Evolutionary conservation across 495 filamentous ascomycete genomes (phyloP).

Genomic region (Trichoderma orchidacearum): DNA sequence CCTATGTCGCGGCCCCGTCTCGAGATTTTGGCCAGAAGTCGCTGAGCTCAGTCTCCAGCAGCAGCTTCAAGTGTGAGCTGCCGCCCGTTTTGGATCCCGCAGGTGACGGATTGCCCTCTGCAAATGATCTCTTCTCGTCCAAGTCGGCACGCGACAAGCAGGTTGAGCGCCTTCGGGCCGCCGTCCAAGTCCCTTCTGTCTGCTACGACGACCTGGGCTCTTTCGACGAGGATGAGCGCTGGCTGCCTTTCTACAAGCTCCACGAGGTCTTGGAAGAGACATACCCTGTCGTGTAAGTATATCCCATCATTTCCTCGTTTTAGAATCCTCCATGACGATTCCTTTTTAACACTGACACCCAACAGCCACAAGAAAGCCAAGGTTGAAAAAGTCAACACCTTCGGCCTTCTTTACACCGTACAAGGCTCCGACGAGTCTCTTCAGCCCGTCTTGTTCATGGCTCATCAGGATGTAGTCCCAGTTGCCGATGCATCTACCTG

Average conservation of each 20-base stretch:
- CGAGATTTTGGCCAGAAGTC: neutral
- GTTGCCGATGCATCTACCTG: conserved; percentile 43
- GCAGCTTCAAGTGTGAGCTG: neutral
- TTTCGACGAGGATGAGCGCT: conserved; percentile 42
- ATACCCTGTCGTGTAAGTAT: conserved; percentile 28
- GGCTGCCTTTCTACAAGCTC: conserved; percentile 41
- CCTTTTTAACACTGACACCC: neutral
- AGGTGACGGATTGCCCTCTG: neutral
- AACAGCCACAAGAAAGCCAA: conserved; percentile 23
- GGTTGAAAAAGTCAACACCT: conserved; percentile 52
- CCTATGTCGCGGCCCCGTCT: neutral
- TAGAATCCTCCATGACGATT: too few relatives aligned
- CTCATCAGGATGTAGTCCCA: conserved; percentile 65
- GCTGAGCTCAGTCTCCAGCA: neutral
- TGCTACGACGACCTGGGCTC: conserved; percentile 44
- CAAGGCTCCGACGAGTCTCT: conserved; percentile 39
- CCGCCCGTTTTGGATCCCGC: neutral
- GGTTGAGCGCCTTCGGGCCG: conserved; percentile 28
- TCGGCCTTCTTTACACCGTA: conserved; percentile 57
- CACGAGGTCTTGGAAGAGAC: conserved; percentile 32
- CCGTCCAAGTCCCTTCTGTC: conserved; percentile 39
- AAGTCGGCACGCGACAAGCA: neutral
- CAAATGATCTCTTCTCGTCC: neutral
- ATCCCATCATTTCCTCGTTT: neutral
- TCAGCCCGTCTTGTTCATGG: conserved; percentile 57